A percentile compares a stretch with the other conserved stretches of the same genome.
Evolutionary conservation across 2,329 filamentous ascomycete genomes (phyloP).

Genomic region (Fusarium sp.): DNA sequence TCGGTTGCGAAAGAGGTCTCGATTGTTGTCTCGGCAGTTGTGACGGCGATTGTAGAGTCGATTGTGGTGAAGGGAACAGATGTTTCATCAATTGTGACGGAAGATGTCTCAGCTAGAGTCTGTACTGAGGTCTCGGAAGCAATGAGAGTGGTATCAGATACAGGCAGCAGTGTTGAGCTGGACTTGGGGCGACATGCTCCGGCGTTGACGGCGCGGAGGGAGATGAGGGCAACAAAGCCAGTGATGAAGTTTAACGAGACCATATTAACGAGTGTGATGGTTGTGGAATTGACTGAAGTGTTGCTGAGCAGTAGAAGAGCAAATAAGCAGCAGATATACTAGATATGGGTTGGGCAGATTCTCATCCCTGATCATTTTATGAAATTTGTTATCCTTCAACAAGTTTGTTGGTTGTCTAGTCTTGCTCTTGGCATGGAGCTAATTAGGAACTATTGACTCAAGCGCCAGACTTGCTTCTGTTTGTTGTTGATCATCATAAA

Average conservation of each 20-base stretch:
- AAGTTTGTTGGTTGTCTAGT: background rate
- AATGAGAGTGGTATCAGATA: background rate
- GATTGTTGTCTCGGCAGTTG: slow-evolving; percentile 1
- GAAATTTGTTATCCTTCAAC: background rate
- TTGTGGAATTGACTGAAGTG: background rate
- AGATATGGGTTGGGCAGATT: background rate
- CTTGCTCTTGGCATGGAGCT: background rate
- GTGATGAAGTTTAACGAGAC: background rate
- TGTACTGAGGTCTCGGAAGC: slow-evolving; percentile 1
- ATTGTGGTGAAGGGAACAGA: background rate
- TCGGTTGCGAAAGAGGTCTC: background rate
- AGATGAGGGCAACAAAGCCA: slow-evolving; percentile 4
- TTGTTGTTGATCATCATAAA: slow-evolving; percentile 11
- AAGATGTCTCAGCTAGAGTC: background rate
- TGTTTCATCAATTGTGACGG: background rate
- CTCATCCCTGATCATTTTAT: background rate
- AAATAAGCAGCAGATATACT: background rate
- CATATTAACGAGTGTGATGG: slow-evolving; percentile 1
- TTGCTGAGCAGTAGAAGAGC: too few species aligned
- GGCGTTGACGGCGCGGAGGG: background rate
- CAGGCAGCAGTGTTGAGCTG: background rate
- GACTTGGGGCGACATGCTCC: slow-evolving; percentile 7
- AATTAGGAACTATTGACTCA: background rate
- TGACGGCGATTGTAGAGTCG: background rate
- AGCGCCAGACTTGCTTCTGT: slow-evolving; percentile 3